Evolutionary conservation across 441 rosid genomes (phyloP), one percentile per base, ranked within the genome.

Genomic region (Geranium incanum): DNA sequence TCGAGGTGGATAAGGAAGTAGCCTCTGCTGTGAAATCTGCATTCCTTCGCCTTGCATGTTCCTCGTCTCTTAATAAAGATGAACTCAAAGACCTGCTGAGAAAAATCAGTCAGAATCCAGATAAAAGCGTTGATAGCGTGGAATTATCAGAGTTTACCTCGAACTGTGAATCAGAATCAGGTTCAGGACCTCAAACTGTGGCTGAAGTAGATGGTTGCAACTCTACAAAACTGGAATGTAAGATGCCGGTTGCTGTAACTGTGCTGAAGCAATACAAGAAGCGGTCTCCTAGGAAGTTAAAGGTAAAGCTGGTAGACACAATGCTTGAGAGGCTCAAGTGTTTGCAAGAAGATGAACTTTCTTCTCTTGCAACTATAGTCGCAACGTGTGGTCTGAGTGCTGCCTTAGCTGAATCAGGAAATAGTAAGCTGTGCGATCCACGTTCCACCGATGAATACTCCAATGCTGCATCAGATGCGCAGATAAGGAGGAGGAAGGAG

Each of bases 331-430:
- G 99, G 87, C 95, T 92, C 73, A 82, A 78, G 74, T 74, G 84
- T 71, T 84, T 94, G 83, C 89, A 89, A 62, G 96, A 94, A 80
- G 87, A 85, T 71, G 97, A 92, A 70, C 97, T 94, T 77, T 90
- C 97, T 79, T 90, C 93, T 55, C 87, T 94, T 74, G 97, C 93
- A 68, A 86, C 96, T 33, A 88, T 89, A 70, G 87, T 94, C 74
- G 99, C 99, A 55, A 92, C 97, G 21, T 83, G 97, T 79, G 99
- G 97, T 76, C 82, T 94, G 80, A 90, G 79, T 86, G 94, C 91
- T 74, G 93, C 89, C 43, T 83, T 94, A 74, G 94, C 93, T 77
- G 88, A 89, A 86, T 84, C 71, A 63, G 88, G 82, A 74, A 74
- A 73, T 70, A 59, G 41, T 33, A 87, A 81, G 75, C 67, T 72